Base-by-base conservation (phyloP, 768 basidiomycete species). In the Termitomyces titanicus region DNA sequence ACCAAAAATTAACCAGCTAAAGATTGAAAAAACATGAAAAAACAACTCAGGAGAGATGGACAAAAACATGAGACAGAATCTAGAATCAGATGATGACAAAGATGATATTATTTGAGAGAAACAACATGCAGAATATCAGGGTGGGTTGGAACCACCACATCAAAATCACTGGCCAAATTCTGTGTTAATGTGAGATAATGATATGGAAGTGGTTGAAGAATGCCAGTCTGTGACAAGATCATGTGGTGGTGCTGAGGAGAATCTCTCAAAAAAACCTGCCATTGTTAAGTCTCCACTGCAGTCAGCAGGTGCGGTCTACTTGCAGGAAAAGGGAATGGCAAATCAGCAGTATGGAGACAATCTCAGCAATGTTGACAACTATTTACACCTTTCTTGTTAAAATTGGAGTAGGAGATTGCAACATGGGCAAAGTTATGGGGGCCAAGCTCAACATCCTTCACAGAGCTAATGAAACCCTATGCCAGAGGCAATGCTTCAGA, bases 321-420 rank as follows among this genome's bases (percentile, higher is more conserved):
- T 20, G 31, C 37, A 45, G 35, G 47, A 7, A 5, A 22, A 42
- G 34, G 27, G 40, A 17, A 38, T 15, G 12, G 34, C 12, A 25
- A 51, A 54, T 20, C 29, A 40, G 20, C 43, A 47, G 24, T 58
- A 58, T 49, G 24, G 47, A 5, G 29, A 31, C 7, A 24, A 37
- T 29, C n/a, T 58, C 9, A 34, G 51, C 27, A 35, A 45, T 24
- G 11, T 46, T 0, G 3, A 35, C 1, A 69, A 66, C 39, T 18
- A 0, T 68, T 55, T 43, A 64, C 70, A 11, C 76, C 70, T 0
- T 77, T 78, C 58, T 17, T 20, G 0, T 74, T 70, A 0, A 24
- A 68, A 18, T 29, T 74, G 1, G 73, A 77, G 37, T 78, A 72
- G 73, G 71, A 73, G 45, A 29, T 78, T 43, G 74, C 69, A 2